Evolutionary conservation across 2,329 filamentous ascomycete genomes (phyloP), one percentile per base, ranked within the genome.

Genomic region (Aaosphaeria pasadenensis): DNA sequence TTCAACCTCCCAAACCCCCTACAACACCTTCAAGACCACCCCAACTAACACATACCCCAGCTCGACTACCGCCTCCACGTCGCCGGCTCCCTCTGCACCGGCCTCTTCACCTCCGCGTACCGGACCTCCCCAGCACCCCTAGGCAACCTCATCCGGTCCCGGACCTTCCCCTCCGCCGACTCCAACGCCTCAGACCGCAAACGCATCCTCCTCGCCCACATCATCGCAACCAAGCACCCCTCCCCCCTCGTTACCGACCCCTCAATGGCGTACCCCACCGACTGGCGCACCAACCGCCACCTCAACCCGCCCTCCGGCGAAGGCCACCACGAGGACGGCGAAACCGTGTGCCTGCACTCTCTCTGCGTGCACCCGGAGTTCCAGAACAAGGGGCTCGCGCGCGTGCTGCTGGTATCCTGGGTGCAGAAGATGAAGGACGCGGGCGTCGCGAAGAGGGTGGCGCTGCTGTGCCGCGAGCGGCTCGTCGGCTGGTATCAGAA

Each of bases 341-440:
- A 83, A 39, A 95, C 89, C 0, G 79, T 96, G 47, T 89, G 84
- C 47, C 73, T 96, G 43, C 91, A 96, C 71, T 92, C 88, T 0
- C 77, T 96, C 5, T 89, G 88, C 13, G 85, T 96, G 5, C 77
- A 87, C 46, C 89, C 89, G 1, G 81, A 85, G 50, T 83, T 90
- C 48, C 89, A 94, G 55, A 78, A 82, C 32, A 83, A 84, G 48
- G 87, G 89, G 1, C 75, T 95, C 3, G 91, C 88, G 11, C 84
- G 81, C 53, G 83, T 86, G 17, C 73, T 95, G 50, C 77, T 95
- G 74, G 85, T 83, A 68, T 80, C 86, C 4, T 96, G 91, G 63
- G 77, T 91, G 47, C 85, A 91, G 65, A 81, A 88, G 45, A 86
- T 94, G 71, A 84, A 83, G 62, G 81, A 83, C 51, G 81, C 86